Conservation (phyloP, 148 eudicot genomes). For the Chenopodium suecicum region DNA sequence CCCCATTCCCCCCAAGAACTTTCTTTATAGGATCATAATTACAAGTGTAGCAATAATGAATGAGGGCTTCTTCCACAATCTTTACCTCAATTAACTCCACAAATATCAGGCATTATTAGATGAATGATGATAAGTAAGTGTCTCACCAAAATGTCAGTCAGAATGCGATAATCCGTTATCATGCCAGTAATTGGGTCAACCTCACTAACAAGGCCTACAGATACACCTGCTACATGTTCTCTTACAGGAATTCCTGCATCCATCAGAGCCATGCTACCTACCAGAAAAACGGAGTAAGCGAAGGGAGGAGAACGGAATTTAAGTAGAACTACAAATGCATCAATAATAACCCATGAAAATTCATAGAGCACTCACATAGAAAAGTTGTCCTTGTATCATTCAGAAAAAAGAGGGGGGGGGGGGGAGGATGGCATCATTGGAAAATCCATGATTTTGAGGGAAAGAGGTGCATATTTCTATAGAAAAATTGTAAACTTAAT, state of each 20-base stretch:
- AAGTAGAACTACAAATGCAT: conserved; percentile 10
- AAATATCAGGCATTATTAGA: background rate
- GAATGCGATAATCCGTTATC: conserved; percentile 72
- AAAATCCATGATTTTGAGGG: no score
- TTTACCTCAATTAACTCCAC: background rate
- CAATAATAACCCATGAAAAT: background rate
- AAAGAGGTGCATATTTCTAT: no score
- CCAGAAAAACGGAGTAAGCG: conserved; percentile 12
- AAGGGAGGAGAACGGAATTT: background rate
- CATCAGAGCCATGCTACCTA: conserved; percentile 97
- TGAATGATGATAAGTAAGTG: background rate
- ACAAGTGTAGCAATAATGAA: background rate
- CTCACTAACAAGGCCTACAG: conserved; percentile 90
- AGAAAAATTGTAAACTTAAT: no score
- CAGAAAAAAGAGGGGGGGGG: background rate
- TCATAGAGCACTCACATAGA: background rate
- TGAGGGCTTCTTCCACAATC: background rate
- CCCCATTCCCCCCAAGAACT: no score
- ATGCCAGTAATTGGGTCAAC: conserved; percentile 67
- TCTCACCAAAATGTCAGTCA: conserved; percentile 94
- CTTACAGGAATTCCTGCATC: conserved; percentile 90
- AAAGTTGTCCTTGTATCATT: background rate
- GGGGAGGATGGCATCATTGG: no score
- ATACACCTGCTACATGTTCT: conserved; percentile 93
- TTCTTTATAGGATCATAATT: background rate